Conservation (phyloP, 331 rosid genomes). For the Ulmus americana region DNA sequence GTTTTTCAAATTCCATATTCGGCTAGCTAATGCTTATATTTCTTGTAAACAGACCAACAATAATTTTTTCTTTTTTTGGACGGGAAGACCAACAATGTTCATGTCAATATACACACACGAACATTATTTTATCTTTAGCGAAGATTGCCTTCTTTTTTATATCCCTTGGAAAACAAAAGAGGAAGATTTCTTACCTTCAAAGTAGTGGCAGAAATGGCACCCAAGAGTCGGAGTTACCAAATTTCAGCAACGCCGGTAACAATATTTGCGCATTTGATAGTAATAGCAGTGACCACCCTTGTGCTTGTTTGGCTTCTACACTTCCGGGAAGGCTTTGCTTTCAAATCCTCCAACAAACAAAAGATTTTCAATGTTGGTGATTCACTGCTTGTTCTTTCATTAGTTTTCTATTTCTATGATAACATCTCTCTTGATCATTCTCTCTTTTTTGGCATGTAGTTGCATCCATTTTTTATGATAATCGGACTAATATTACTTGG, state of each 20-base stretch:
- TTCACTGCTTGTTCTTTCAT: neutral
- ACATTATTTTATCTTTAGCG: too few relatives aligned
- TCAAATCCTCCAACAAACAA: constrained; percentile 34
- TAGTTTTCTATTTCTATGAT: neutral
- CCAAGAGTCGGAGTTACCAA: constrained; percentile 41
- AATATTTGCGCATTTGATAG: constrained; percentile 48
- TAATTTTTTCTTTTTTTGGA: too few relatives aligned
- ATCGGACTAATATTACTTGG: constrained; percentile 53
- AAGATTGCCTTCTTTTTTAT: too few relatives aligned
- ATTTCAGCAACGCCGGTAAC: constrained; percentile 40
- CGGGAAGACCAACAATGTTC: too few relatives aligned
- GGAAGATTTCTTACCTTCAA: constrained; percentile 31
- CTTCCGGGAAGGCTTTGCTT: constrained; percentile 58
- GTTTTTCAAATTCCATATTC: neutral
- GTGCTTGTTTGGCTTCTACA: constrained; percentile 53
- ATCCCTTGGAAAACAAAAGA: neutral
- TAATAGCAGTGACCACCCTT: constrained; percentile 49
- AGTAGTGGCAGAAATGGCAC: constrained; percentile 28
- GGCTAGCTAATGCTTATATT: too few relatives aligned
- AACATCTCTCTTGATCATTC: too few relatives aligned
- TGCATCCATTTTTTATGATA: constrained; percentile 63
- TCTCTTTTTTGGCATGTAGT: constrained; percentile 28
- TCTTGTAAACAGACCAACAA: neutral
- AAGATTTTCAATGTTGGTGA: constrained; percentile 50
- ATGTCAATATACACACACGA: too few relatives aligned